Conservation (phyloP, 805 yeast genomes). For the Candida adriatica region DNA sequence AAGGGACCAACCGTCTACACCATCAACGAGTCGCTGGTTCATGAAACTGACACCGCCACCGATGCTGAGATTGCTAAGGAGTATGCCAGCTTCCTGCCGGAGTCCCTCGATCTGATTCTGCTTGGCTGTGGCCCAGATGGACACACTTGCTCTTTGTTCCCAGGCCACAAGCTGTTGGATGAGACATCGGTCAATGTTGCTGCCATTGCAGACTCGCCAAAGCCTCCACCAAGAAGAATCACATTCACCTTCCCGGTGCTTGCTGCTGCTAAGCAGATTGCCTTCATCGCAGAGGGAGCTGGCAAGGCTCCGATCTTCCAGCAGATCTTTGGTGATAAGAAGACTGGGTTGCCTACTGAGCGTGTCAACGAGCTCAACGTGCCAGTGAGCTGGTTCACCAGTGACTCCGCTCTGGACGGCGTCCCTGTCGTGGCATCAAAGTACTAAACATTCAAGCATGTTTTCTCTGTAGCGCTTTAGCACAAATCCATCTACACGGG, state of each 20-base stretch:
- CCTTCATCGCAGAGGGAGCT: slow-evolving; percentile 87
- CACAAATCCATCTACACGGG: too few relatives aligned
- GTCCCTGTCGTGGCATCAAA: slow-evolving; percentile 31
- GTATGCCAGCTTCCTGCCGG: slow-evolving; percentile 56
- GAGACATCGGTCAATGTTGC: slow-evolving; percentile 51
- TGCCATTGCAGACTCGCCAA: slow-evolving; percentile 75
- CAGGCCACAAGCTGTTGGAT: slow-evolving; percentile 63
- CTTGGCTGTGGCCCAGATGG: slow-evolving; percentile 97
- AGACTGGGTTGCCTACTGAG: slow-evolving; percentile 58
- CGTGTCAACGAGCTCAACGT: slow-evolving; percentile 56
- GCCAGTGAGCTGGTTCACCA: slow-evolving; percentile 77
- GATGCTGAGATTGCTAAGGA: slow-evolving; percentile 50
- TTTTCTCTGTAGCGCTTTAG: too few relatives aligned
- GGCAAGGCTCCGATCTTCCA: slow-evolving; percentile 69
- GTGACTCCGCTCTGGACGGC: slow-evolving; percentile 66
- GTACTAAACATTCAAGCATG: slow-evolving; percentile 11
- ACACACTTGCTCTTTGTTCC: slow-evolving; percentile 90
- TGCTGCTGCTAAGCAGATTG: slow-evolving; percentile 38
- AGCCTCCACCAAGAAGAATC: slow-evolving; percentile 90
- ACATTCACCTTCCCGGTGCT: slow-evolving; percentile 80
- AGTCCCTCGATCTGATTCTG: slow-evolving; percentile 53
- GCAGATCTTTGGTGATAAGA: slow-evolving; percentile 54
- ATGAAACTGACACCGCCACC: slow-evolving; percentile 44
- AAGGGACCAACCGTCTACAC: slow-evolving; percentile 54
- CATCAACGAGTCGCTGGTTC: slow-evolving; percentile 55